Percentiles rank a stretch among this genome's conserved stretches.
These are phyloP conservation scores for Elongisporangium prolatum DNA, from an alignment of 352 stramenopile species.

Conservation along the genomic window DNA sequence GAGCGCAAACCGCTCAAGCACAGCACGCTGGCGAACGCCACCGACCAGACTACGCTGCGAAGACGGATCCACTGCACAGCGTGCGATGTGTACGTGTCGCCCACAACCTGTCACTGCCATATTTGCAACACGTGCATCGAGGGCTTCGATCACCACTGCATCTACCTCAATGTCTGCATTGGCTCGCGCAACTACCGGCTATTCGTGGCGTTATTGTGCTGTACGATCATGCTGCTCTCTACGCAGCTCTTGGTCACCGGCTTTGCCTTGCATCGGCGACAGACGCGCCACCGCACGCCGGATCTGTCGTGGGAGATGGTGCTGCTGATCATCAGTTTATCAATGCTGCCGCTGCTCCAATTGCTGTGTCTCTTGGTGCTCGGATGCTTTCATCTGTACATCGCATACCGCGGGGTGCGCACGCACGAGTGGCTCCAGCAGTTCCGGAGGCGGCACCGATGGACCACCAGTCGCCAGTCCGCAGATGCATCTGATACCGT, in stretches of 20 bases:
- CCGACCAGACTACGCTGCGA: background rate
- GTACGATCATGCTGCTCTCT: constrained; percentile 43
- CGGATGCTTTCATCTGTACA: constrained; percentile 58
- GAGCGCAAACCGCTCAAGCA: constrained; percentile 6
- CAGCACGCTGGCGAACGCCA: constrained; percentile 6
- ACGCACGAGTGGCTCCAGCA: constrained; percentile 63
- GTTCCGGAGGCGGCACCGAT: constrained; percentile 2
- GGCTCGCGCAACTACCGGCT: constrained; percentile 65
- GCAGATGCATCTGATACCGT: background rate
- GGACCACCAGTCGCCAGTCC: background rate
- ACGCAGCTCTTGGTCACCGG: constrained; percentile 48
- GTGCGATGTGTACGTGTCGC: constrained; percentile 37
- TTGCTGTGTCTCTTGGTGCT: constrained; percentile 57
- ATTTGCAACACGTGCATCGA: constrained; percentile 93
- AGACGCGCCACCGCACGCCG: background rate
- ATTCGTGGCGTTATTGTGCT: constrained; percentile 55
- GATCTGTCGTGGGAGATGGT: constrained; percentile 1
- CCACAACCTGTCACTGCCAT: constrained; percentile 79
- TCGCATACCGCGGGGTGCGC: constrained; percentile 35
- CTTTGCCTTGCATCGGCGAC: constrained; percentile 31
- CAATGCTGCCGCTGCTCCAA: constrained; percentile 43
- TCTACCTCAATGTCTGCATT: constrained; percentile 94
- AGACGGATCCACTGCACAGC: constrained; percentile 22
- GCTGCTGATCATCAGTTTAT: constrained; percentile 22
- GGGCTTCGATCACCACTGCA: constrained; percentile 95